Evolutionary conservation across 371 early-diverging fungal species (phyloP).

Genomic region (Mucor plumbeus): DNA sequence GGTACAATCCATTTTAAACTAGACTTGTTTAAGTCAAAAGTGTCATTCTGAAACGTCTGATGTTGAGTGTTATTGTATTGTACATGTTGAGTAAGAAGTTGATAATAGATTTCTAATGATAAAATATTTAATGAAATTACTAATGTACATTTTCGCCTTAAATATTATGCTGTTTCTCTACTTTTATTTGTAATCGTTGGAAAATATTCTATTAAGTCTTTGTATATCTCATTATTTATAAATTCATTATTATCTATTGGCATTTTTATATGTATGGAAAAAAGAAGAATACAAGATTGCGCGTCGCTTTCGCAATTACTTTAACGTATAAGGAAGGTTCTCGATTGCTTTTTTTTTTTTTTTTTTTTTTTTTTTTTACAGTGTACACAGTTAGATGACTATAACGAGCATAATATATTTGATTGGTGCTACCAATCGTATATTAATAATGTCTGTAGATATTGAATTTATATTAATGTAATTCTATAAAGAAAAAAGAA

Average conservation of each 20-base stretch:
- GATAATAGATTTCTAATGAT: constrained; percentile 8
- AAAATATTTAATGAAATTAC: background rate
- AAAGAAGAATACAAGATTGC: constrained; percentile 1
- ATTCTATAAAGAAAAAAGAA: too few species aligned
- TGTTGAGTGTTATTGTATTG: background rate
- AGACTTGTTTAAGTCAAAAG: background rate
- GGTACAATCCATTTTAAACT: constrained; percentile 15
- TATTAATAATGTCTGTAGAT: too few species aligned
- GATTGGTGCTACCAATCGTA: too few species aligned
- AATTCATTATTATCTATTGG: background rate
- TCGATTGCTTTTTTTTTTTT: too few species aligned
- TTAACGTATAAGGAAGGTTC: too few species aligned
- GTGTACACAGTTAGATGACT: too few species aligned
- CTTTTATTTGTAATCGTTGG: constrained; percentile 13
- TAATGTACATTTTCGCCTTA: background rate
- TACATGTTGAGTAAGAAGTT: background rate
- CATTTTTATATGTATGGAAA: background rate
- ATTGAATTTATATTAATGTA: too few species aligned
- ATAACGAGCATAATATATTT: too few species aligned
- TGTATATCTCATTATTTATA: constrained; percentile 11
- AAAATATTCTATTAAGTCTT: constrained; percentile 18
- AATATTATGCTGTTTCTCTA: background rate
- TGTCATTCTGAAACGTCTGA: background rate
- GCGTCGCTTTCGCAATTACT: background rate
- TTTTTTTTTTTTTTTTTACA: too few species aligned